These are phyloP conservation scores for Dillenia turbinata DNA, from an alignment of 164 flowering plant genomes.

Conservation along the genomic window DNA sequence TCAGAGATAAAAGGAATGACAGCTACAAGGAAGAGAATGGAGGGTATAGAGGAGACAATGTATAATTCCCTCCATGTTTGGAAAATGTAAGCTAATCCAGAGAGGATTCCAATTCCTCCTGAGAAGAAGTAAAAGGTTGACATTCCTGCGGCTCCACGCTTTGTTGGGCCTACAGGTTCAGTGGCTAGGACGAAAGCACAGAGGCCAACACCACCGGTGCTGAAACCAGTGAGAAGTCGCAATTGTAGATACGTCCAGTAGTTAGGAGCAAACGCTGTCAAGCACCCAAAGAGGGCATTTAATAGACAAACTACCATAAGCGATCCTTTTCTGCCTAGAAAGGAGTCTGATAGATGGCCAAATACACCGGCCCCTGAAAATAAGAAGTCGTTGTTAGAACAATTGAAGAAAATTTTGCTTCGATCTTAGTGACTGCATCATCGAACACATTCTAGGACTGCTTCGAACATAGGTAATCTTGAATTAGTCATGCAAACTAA, in stretches of 20 bases:
- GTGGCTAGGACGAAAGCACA: conserved; percentile 84
- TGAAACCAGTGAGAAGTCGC: conserved; percentile 83
- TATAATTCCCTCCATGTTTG: conserved; percentile 76
- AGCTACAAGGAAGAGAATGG: conserved; percentile 44
- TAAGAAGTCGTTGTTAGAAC: background rate
- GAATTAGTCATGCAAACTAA: too few relatives aligned
- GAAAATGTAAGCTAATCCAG: conserved; percentile 70
- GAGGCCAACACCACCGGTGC: conserved; percentile 91
- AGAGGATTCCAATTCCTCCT: conserved; percentile 60
- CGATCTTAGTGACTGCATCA: too few relatives aligned
- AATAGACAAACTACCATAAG: conserved; percentile 56
- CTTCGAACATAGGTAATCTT: too few relatives aligned
- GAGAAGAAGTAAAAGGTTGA: conserved; percentile 97
- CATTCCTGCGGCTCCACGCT: conserved; percentile 87
- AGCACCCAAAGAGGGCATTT: conserved; percentile 61
- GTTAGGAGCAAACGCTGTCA: conserved; percentile 68
- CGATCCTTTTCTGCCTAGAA: conserved; percentile 81
- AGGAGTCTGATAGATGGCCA: conserved; percentile 91
- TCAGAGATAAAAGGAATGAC: conserved; percentile 73
- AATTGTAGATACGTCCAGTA: conserved; percentile 51
- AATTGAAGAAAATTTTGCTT: too few relatives aligned
- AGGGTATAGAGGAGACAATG: conserved; percentile 78
- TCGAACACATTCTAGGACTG: too few relatives aligned
- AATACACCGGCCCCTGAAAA: conserved; percentile 83
- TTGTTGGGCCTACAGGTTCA: conserved; percentile 76